Base-by-base conservation (phyloP, 768 basidiomycete species). In the Pulveroboletus sp. region DNA sequence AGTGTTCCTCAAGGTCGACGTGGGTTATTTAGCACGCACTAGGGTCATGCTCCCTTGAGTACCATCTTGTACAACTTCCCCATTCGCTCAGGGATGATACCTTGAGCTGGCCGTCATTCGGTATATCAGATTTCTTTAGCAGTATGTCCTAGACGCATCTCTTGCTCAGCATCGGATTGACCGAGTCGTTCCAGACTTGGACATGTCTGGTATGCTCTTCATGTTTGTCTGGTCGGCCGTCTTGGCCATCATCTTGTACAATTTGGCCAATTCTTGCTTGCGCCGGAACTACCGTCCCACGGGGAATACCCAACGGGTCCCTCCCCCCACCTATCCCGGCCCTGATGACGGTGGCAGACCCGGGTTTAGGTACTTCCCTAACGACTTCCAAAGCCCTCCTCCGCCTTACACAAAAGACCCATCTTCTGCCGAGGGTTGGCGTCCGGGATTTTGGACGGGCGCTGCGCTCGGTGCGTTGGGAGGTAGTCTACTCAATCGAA, bases 31-130 rank as follows among this genome's bases (percentile, higher is more conserved):
- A 50, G 36, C 14, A 38, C 45, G 34, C 27, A 29, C 41, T 39
- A 92, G 93, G 87, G 16, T 94, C 92, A 14, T 97, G 94, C 66
- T 85, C 84, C 7, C 72, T 97, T 45, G 82, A 91, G 51, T 97
- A 97, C 62, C 77, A 79, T 40, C 79, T 97, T 3, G 79, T 90
- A 17, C 79, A 85, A 43, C 72, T 93, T 6, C 86, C 87, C 0
- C 56, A 62, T 17, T 36, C 65, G 5, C 59, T 67, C 43, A 49
- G 52, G 23, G 59, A 63, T 13, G 56, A 66, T 11, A 14, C 52
- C 3, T 24, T 23, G 5, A 11, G 32, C 2, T 52, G 43, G 55
- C 52, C 63, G 14, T 46, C 40, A 0, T 43, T 50, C 16, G 48
- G 55, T 23, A 24, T 49, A 32, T 27, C 49, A 0, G 49, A 55